Conservation (phyloP, 305 asterid species). For the Solanum chacoense region DNA sequence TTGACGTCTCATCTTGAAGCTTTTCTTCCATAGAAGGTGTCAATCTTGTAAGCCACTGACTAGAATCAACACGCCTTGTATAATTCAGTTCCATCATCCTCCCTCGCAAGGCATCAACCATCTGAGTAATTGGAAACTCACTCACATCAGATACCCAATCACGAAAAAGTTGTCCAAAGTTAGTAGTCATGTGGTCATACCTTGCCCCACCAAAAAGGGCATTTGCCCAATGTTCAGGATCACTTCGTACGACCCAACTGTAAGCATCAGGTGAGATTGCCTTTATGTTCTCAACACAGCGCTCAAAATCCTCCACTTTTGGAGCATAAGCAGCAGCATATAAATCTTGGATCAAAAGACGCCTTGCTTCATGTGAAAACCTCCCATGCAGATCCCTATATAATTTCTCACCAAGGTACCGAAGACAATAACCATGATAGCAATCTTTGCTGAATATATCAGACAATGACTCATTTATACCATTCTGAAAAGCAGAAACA, state of each 20-base stretch:
- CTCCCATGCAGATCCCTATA: constrained; percentile 84
- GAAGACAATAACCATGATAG: constrained; percentile 82
- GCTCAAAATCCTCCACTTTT: constrained; percentile 54
- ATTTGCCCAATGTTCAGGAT: constrained; percentile 95
- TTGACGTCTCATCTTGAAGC: constrained; percentile 59
- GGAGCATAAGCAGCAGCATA: constrained; percentile 82
- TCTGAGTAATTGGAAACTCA: constrained; percentile 94
- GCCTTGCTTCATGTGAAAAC: constrained; percentile 96
- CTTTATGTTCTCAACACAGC: constrained; percentile 65
- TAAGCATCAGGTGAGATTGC: constrained; percentile 94
- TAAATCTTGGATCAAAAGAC: constrained; percentile 89
- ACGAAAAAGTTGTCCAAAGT: constrained; percentile 81
- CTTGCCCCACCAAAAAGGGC: constrained; percentile 74
- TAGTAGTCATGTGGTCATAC: constrained; percentile 79
- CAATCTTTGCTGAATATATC: constrained; percentile 78
- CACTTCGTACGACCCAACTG: constrained; percentile 69
- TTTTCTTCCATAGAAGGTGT: constrained; percentile 82
- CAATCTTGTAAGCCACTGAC: constrained; percentile 67
- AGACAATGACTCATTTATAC: constrained; percentile 53
- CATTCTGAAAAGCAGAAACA: constrained; percentile 85
- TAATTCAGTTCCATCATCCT: constrained; percentile 87
- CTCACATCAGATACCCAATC: constrained; percentile 93
- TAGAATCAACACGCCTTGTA: constrained; percentile 65
- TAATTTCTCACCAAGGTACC: constrained; percentile 85
- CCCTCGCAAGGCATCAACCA: constrained; percentile 87